phyloP scores from a whole-genome alignment of 805 yeast species.

The Candida odintsovae region DNA sequence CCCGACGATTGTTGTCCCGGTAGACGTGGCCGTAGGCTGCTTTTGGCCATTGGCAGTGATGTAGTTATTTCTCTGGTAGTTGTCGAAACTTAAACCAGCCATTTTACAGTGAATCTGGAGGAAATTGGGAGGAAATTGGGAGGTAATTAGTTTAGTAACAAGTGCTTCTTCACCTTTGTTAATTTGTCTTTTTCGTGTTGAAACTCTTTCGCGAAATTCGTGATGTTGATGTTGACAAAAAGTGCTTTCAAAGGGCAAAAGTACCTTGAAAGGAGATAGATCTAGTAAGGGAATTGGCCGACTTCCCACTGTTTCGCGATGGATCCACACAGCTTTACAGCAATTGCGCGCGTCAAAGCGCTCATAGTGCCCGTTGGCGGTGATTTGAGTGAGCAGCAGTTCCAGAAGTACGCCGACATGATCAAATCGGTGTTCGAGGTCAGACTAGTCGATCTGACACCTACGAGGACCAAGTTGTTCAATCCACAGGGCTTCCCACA shows the following conservation, averaged over 20 bases:
- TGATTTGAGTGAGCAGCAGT: constrained; percentile 33
- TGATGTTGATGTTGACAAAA: no score
- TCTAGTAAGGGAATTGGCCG: background rate
- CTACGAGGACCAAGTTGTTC: constrained; percentile 53
- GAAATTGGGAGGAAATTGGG: background rate
- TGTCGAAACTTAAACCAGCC: constrained; percentile 92
- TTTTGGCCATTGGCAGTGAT: constrained; percentile 68
- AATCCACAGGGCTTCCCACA: constrained; percentile 83
- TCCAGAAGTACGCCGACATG: constrained; percentile 33
- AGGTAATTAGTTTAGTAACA: no score
- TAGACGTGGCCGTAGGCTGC: constrained; percentile 86
- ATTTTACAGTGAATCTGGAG: constrained; percentile 28
- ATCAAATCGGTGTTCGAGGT: constrained; percentile 54
- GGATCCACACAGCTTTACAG: constrained; percentile 44
- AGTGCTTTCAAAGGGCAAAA: no score
- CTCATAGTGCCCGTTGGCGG: constrained; percentile 69
- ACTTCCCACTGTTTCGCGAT: constrained; percentile 7
- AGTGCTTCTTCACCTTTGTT: no score
- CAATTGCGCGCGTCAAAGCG: constrained; percentile 62
- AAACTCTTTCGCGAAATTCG: background rate
- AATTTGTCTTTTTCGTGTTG: no score
- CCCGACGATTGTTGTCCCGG: constrained; percentile 99
- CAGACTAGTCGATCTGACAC: constrained; percentile 69
- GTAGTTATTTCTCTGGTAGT: constrained; percentile 81
- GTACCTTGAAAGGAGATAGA: no score